A percentile compares a stretch with the other conserved stretches of the same genome.
Evolutionary conservation across 2,329 filamentous ascomycete species (phyloP).

Genomic region (Pseudogymnoascus sp.): DNA sequence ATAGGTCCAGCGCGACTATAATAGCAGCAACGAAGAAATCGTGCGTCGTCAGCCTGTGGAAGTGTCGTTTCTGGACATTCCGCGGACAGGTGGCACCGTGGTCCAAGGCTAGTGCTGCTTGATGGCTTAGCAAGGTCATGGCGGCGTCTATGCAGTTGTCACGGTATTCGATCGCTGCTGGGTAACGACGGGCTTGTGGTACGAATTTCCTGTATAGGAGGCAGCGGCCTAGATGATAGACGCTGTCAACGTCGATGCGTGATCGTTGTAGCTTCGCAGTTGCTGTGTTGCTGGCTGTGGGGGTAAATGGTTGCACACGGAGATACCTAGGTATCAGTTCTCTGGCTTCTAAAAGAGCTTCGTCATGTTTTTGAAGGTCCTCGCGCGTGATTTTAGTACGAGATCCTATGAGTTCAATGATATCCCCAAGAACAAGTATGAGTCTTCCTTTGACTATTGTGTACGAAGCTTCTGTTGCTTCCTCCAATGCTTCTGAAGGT

Average conservation of each 20-base stretch:
- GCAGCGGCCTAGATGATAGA: conserved; percentile 11
- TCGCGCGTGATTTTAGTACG: background rate
- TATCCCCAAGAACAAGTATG: conserved; percentile 9
- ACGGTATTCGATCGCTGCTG: conserved; percentile 5
- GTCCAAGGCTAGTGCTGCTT: conserved; percentile 9
- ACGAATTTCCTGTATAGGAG: conserved; percentile 10
- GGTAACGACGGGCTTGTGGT: background rate
- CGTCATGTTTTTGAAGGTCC: conserved; percentile 8
- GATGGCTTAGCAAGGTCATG: conserved; percentile 10
- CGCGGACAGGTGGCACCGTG: background rate
- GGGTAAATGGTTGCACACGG: background rate
- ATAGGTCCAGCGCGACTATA: conserved; percentile 13
- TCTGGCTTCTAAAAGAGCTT: background rate
- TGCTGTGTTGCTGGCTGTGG: background rate
- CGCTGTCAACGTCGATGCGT: conserved; percentile 5
- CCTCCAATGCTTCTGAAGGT: conserved; percentile 2
- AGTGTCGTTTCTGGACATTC: conserved; percentile 9
- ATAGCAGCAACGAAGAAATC: conserved; percentile 15
- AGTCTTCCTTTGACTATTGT: conserved; percentile 10
- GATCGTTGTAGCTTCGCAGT: background rate
- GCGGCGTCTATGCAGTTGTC: conserved; percentile 11
- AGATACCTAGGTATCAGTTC: conserved; percentile 5
- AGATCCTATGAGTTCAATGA: conserved; percentile 10
- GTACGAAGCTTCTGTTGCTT: conserved; percentile 11
- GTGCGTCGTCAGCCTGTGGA: conserved; percentile 6